Evolutionary conservation across 805 yeast genomes (phyloP).

Genomic region (Saccharomycopsis vini): DNA sequence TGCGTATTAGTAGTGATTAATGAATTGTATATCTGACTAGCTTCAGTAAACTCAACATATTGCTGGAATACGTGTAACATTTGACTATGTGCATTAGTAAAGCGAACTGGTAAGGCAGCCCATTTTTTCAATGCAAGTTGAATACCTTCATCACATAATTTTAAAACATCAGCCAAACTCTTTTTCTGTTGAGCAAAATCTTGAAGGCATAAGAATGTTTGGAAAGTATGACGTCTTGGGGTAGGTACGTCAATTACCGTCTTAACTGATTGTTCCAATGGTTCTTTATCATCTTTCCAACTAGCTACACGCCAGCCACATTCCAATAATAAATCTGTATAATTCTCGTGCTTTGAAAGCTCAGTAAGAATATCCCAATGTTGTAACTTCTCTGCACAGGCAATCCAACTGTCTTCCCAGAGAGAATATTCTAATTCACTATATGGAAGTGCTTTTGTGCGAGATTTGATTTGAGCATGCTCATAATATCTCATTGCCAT

Average conservation of each 20-base stretch:
- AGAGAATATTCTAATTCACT: conserved; percentile 90
- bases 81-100: conserved; percentile 79
- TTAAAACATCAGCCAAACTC: conserved; percentile 73
- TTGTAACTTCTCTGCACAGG: conserved; percentile 93
- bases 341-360: conserved; percentile 95
- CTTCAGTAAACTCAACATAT: conserved; percentile 95
- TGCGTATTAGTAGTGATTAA: conserved; percentile 85
- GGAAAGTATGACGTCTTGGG: conserved; percentile 91
- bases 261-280: conserved; percentile 87
- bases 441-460: conserved; percentile 91
- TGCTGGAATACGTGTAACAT: conserved; percentile 92
- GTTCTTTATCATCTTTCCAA: conserved; percentile 93
- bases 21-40: conserved; percentile 85
- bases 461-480: conserved; percentile 91
- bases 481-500: conserved; percentile 91
- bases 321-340: conserved; percentile 87
- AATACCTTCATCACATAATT: conserved; percentile 91
- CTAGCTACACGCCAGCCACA: conserved; percentile 99
- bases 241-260: conserved; percentile 98
- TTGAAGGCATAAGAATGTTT: conserved; percentile 86
- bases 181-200: conserved; percentile 89
- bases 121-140: conserved; percentile 87
- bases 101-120: conserved; percentile 73
- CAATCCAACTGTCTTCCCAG: conserved; percentile 99
- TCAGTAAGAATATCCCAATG: conserved; percentile 98